Conservation (phyloP, 2,329 filamentous ascomycete genomes). For the Chrysoporthe cubensis region DNA sequence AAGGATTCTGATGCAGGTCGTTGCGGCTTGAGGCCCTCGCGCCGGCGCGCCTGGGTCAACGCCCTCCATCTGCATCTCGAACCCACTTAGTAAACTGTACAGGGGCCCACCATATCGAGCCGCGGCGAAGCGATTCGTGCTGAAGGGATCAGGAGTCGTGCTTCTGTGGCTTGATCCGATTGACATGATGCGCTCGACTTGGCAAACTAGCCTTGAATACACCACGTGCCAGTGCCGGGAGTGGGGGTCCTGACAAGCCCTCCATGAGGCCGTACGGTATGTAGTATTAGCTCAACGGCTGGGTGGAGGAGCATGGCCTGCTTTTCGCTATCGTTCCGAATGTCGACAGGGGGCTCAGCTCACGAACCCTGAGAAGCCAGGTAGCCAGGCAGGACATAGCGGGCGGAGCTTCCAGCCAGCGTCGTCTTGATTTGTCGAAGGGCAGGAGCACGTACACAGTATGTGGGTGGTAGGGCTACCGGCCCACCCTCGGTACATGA, state of each 20-base stretch:
- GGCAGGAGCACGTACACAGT: neutral
- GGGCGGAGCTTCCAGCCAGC: slow-evolving; percentile 12
- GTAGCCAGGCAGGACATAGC: slow-evolving; percentile 9
- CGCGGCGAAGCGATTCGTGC: neutral
- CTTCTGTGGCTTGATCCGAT: neutral
- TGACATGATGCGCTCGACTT: slow-evolving; percentile 1
- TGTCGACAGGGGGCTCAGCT: neutral
- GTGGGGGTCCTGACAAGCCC: neutral
- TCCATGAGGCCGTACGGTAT: neutral
- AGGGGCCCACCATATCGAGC: neutral
- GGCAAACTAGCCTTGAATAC: neutral
- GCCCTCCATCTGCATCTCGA: neutral
- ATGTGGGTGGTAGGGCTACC: slow-evolving; percentile 2
- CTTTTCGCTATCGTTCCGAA: neutral
- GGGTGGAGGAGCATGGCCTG: neutral
- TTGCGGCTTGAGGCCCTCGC: neutral
- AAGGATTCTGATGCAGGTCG: neutral
- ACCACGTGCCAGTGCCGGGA: neutral
- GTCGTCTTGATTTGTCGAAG: neutral
- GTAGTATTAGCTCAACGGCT: neutral
- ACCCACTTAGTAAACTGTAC: neutral
- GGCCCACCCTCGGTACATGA: slow-evolving; percentile 3
- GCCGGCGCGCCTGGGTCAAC: neutral
- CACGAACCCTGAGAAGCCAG: neutral
- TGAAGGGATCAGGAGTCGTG: neutral